Evolutionary conservation across 2,329 filamentous ascomycete species (phyloP).

Genomic region (Fusarium sp.): DNA sequence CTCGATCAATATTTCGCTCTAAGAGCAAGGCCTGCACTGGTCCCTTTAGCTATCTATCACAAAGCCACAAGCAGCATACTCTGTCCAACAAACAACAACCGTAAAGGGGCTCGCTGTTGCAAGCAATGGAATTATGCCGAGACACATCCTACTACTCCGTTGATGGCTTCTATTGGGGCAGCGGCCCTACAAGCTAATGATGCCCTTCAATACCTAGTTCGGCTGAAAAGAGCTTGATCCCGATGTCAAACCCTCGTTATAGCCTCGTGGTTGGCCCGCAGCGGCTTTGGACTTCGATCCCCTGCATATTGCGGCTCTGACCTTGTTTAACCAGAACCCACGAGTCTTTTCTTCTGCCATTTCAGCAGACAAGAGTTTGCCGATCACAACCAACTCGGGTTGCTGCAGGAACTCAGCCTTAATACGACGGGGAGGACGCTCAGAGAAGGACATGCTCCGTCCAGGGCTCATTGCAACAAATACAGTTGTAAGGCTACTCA

Average conservation of each 20-base stretch:
- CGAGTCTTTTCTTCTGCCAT: slow-evolving; percentile 25
- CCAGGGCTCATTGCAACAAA: slow-evolving; percentile 2
- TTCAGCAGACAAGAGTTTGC: slow-evolving; percentile 37
- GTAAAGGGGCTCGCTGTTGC: neutral
- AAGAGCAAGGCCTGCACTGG: neutral
- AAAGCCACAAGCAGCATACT: neutral
- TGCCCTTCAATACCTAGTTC: slow-evolving; percentile 18
- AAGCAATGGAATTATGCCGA: neutral
- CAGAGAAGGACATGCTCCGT: slow-evolving; percentile 7
- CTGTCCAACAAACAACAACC: neutral
- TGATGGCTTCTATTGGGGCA: slow-evolving; percentile 8
- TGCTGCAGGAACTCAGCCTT: slow-evolving; percentile 38
- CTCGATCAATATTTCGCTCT: neutral
- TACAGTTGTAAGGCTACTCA: neutral
- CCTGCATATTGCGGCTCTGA: slow-evolving; percentile 37
- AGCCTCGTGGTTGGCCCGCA: slow-evolving; percentile 30
- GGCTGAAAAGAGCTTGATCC: slow-evolving; percentile 28
- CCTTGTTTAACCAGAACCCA: slow-evolving; percentile 7
- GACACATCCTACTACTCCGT: slow-evolving; percentile 5
- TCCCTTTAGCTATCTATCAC: neutral
- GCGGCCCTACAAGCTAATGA: slow-evolving; percentile 14
- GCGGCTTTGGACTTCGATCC: slow-evolving; percentile 12
- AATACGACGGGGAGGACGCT: slow-evolving; percentile 14
- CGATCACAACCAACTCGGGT: slow-evolving; percentile 37
- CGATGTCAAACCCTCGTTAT: slow-evolving; percentile 3